Evolutionary conservation across 2,329 filamentous ascomycete species (phyloP), one percentile per base, ranked within the genome.

Genomic region (Colletotrichum liriopes): DNA sequence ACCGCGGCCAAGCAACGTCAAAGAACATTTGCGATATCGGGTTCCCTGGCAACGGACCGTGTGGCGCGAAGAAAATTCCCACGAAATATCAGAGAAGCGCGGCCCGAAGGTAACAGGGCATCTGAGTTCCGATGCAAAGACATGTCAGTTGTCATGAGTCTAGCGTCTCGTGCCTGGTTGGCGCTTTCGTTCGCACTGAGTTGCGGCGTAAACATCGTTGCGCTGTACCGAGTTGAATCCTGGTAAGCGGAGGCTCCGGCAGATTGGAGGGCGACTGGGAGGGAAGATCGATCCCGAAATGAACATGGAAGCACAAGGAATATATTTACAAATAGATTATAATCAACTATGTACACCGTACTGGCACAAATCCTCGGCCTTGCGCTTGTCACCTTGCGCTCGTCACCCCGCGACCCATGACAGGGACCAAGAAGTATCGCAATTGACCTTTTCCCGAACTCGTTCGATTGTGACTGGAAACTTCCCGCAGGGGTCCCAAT

Each of bases 401-500:
- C 14, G 11, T 7, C 18, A 26, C 47, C 8, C 2, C n/a, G 47
- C 47, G 23, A 26, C 11, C n/a, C 47, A 8, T 49, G 5, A 1
- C 1, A 26, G 47, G 5, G 2, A 23, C n/a, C 2, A 3, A 26
- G 6, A 26, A 7, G 5, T 7, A 1, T 26, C 11, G 0, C 23
- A 49, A 26, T 12, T 49, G 14, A 29, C 18, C 7, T 51, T 16
- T 8, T 2, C 23, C 18, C 23, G 29, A 29, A 18, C 5, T 51
- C 5, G 11, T 5, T 6, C 47, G 12, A 12, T 8, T 18, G 12
- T 16, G 14, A 29, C 23, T 29, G 14, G 12, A 8, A 14, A 49
- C 23, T 12, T 8, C 2, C 7, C 26, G n/a, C 23, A 51, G 47
- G 47, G 47, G 47, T 29, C 6, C 1, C 23, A 2, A 7, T 14